A percentile compares a stretch with the other conserved stretches of the same genome.
Conservation (phyloP, 768 basidiomycete species). For the Hirschioporus abietinus region DNA sequence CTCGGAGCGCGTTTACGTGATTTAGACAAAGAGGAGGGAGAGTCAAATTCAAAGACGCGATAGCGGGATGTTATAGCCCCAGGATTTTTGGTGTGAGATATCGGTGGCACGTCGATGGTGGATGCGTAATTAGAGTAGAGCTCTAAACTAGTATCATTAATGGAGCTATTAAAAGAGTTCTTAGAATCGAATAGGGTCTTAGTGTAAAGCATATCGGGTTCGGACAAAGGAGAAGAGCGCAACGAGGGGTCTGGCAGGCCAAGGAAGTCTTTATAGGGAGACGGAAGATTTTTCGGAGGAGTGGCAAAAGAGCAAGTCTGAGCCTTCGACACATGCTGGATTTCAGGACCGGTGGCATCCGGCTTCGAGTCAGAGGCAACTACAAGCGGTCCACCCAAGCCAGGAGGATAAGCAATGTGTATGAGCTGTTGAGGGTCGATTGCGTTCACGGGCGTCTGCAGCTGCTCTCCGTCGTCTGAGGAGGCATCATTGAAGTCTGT, state of each 20-base stretch:
- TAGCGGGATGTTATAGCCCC: neutral
- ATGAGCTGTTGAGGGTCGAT: conserved; percentile 24
- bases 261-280: conserved; percentile 17
- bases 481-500: conserved; percentile 21
- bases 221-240: neutral
- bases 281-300: conserved; percentile 11
- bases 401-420: conserved; percentile 13
- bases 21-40: neutral
- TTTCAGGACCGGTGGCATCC: neutral
- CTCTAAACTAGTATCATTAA: neutral
- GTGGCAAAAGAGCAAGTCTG: conserved; percentile 6
- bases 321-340: conserved; percentile 1
- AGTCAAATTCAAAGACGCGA: neutral
- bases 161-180: neutral
- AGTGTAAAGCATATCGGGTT: neutral
- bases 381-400: neutral
- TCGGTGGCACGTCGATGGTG: conserved; percentile 13
- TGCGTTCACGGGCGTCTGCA: conserved; percentile 35
- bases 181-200: neutral
- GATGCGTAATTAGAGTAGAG: neutral
- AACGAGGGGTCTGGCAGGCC: conserved; percentile 5
- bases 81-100: neutral
- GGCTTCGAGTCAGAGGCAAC: neutral
- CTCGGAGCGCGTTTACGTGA: neutral
- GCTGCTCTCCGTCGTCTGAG: conserved; percentile 36